Evolutionary conservation across 2,329 filamentous ascomycete species (phyloP), one percentile per base, ranked within the genome.

Genomic region (Fusarium begoniae): DNA sequence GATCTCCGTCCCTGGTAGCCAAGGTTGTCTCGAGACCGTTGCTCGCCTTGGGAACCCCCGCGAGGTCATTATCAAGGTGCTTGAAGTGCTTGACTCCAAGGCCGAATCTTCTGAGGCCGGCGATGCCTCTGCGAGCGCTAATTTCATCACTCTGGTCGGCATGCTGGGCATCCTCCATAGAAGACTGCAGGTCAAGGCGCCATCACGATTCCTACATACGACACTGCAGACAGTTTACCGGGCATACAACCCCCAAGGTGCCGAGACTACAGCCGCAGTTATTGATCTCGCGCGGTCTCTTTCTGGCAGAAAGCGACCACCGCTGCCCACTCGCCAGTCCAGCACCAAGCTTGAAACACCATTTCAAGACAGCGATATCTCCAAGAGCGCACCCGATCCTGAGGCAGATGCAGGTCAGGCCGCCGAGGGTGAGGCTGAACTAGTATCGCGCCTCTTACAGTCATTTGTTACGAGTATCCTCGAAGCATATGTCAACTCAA

Each of bases 11-110:
- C 87, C 92, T 3, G 90, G 88, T 18, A 92, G 91, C n/a, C 90
- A 93, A 75, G 82, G 87, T 53, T 95, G 93, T 79, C 85, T 96
- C 22, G 89, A 92, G 79, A 93, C 91, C 37, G 91, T 96, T 59
- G 93, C 93, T 38, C 89, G 91, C 30, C 86, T 94, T 44, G 94
- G 93, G 57, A 96, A 96, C 79, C 94, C 94, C 3, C 87, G 93
- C 57, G 94, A 96, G 81, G 92, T 95, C 51, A 92, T 96, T 67
- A 85, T 96, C 76, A 95, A 95, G 80, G 90, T 94, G 37, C 91
- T 94, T 32, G 93, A 95, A 80, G 89, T 90, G 20, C 84, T 96
- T 69, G 89, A 92, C 58, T 80, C 82, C 48, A 79, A 80, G 43
- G 83, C 85, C n/a, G 83, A 86, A 32, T 82, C 75, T 15, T 69